Percentiles rank a stretch among this genome's conserved stretches.
Evolutionary conservation across 345 rosid genomes (phyloP).

Genomic region (Lumnitzera racemosa): DNA sequence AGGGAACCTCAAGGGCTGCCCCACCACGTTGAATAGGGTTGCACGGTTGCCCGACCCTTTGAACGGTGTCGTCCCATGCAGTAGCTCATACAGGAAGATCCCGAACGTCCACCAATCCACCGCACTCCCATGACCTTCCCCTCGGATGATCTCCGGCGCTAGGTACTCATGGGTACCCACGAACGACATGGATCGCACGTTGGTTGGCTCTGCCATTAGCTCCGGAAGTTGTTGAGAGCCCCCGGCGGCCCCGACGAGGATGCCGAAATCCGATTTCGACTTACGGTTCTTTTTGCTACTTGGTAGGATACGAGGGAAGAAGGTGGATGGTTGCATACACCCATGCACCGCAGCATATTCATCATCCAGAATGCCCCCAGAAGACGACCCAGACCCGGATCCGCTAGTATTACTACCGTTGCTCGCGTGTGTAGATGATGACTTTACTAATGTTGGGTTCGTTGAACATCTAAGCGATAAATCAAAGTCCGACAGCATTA

Average conservation of each 20-base stretch:
- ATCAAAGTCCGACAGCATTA: conserved; percentile 91
- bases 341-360: conserved; percentile 53
- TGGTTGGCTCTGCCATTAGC: conserved; percentile 90
- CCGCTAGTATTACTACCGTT: conserved; percentile 16
- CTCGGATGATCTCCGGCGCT: conserved; percentile 85
- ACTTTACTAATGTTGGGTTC: conserved; percentile 77
- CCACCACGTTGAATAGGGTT: conserved; percentile 78
- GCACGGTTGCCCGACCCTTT: conserved; percentile 90
- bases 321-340: conserved; percentile 63
- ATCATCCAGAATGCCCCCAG: conserved; percentile 49
- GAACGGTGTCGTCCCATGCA: conserved; percentile 83
- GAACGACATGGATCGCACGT: conserved; percentile 87
- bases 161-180: conserved; percentile 91
- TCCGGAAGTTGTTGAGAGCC: conserved; percentile 54
- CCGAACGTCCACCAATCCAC: conserved; percentile 98
- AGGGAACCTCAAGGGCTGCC: conserved; percentile 76
- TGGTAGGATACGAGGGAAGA: conserved; percentile 75
- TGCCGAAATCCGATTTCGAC: conserved; percentile 74
- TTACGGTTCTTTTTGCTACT: conserved; percentile 65
- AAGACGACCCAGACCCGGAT: background rate
- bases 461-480: conserved; percentile 85
- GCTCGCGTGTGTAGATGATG: conserved; percentile 47
- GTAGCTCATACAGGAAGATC: conserved; percentile 73
- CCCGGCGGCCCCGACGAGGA: conserved; percentile 23
- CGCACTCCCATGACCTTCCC: conserved; percentile 97